Evolutionary conservation across 2,329 filamentous ascomycete genomes (phyloP).

Genomic region (Botryosphaeria agaves): DNA sequence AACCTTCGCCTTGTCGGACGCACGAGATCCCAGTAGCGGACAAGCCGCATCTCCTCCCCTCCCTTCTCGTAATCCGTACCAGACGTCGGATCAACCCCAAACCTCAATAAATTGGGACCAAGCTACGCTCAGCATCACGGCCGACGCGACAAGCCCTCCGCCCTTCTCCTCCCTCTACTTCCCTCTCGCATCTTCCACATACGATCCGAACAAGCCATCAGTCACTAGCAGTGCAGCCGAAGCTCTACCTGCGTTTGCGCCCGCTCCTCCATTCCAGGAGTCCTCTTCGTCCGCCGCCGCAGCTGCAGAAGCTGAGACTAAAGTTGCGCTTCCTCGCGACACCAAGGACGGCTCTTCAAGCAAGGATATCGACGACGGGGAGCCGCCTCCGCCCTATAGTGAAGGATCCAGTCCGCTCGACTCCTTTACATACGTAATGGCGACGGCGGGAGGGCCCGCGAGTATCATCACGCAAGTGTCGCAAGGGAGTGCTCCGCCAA

Average conservation of each 20-base stretch:
- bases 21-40: constrained; percentile 23
- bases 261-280: constrained; percentile 30
- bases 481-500: constrained; percentile 68
- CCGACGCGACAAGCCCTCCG: constrained; percentile 38
- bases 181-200: constrained; percentile 25
- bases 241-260: constrained; percentile 31
- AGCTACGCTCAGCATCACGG: constrained; percentile 23
- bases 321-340: constrained; percentile 67
- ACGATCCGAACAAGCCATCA: constrained; percentile 28
- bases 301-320: constrained; percentile 53
- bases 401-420: constrained; percentile 86
- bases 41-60: constrained; percentile 26
- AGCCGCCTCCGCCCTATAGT: constrained; percentile 90
- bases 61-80: constrained; percentile 2
- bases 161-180: constrained; percentile 49
- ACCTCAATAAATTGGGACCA: constrained; percentile 3
- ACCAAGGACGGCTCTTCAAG: constrained; percentile 58
- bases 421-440: constrained; percentile 94
- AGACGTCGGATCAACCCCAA: constrained; percentile 8
- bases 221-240: constrained; percentile 16
- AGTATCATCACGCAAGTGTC: constrained; percentile 99
- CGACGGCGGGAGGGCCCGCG: constrained; percentile 85
- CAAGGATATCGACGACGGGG: constrained; percentile 61
- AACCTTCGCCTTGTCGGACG: constrained; percentile 26
- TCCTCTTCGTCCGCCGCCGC: constrained; percentile 20